phyloP scores from a whole-genome alignment of 495 filamentous ascomycete species.

The Chlorociboria aeruginascens region DNA sequence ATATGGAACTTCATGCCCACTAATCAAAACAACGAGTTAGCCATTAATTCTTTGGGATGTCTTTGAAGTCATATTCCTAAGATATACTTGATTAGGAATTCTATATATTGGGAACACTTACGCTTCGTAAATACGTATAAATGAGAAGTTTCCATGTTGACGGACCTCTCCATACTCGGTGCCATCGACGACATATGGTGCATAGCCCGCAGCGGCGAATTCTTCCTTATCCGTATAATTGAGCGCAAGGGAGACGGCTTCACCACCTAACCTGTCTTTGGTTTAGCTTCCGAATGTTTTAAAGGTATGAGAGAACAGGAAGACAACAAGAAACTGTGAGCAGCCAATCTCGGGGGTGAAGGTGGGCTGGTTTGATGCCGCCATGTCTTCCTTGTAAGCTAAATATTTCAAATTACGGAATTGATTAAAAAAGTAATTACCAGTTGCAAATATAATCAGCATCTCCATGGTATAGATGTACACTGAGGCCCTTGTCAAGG shows the following conservation, averaged over 20 bases:
- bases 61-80: not conserved
- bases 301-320: no score
- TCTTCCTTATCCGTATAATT: conserved; percentile 24
- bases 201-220: conserved; percentile 25
- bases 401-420: no score
- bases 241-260: conserved; percentile 1
- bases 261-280: conserved; percentile 1
- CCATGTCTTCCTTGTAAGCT: no score
- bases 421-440: not conserved
- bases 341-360: no score
- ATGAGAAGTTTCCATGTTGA: conserved; percentile 50
- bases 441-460: conserved; percentile 45
- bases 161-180: conserved; percentile 38
- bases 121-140: conserved; percentile 46
- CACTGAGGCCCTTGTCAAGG: conserved; percentile 41
- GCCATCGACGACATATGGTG: conserved; percentile 20
- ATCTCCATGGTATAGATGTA: conserved; percentile 49
- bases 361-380: no score
- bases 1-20: conserved; percentile 30
- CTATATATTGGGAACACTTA: conserved; percentile 27
- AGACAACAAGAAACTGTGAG: no score
- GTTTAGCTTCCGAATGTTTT: no score
- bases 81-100: not conserved
- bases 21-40: not conserved
- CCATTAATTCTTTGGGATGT: no score